These are phyloP conservation scores for Ophiostoma perfectum DNA, from an alignment of 2,329 filamentous ascomycete species.

Conservation along the genomic window DNA sequence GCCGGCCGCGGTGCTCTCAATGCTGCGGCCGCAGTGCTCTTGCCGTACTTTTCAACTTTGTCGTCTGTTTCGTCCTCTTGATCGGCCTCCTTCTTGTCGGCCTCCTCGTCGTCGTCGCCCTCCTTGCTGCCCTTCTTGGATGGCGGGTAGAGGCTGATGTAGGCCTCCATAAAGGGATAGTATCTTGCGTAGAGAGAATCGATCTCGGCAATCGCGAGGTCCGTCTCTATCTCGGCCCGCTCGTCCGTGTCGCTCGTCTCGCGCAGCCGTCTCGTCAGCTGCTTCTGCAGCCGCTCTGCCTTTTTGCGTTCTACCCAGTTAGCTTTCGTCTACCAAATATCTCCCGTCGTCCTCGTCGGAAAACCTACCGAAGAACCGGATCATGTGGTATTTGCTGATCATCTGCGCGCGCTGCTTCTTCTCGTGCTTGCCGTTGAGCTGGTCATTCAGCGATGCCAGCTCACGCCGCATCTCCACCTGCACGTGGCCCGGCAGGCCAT, in stretches of 20 bases:
- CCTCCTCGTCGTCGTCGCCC: slow-evolving; percentile 39
- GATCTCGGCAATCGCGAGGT: slow-evolving; percentile 64
- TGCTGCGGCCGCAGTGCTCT: slow-evolving; percentile 39
- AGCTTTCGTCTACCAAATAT: background rate
- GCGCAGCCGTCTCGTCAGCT: slow-evolving; percentile 54
- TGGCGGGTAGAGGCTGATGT: slow-evolving; percentile 55
- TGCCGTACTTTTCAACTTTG: slow-evolving; percentile 32
- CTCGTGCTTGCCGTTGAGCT: slow-evolving; percentile 54
- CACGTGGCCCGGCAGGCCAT: slow-evolving; percentile 62
- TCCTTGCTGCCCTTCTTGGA: slow-evolving; percentile 26
- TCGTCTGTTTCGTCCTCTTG: slow-evolving; percentile 30
- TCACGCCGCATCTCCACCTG: slow-evolving; percentile 67
- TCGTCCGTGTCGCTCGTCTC: slow-evolving; percentile 48
- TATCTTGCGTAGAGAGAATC: slow-evolving; percentile 71
- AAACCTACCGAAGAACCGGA: slow-evolving; percentile 62
- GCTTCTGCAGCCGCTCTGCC: slow-evolving; percentile 60
- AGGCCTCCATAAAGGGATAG: slow-evolving; percentile 65
- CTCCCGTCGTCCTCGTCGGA: slow-evolving; percentile 37
- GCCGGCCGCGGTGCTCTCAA: slow-evolving; percentile 47
- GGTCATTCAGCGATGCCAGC: slow-evolving; percentile 59
- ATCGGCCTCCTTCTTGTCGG: slow-evolving; percentile 25
- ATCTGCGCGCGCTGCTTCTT: slow-evolving; percentile 62
- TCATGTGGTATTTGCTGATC: slow-evolving; percentile 76
- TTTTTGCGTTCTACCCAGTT: slow-evolving; percentile 55
- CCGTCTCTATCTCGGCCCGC: slow-evolving; percentile 45